phyloP scores from a whole-genome alignment of 441 rosid species.

The Omphalea diandra region DNA sequence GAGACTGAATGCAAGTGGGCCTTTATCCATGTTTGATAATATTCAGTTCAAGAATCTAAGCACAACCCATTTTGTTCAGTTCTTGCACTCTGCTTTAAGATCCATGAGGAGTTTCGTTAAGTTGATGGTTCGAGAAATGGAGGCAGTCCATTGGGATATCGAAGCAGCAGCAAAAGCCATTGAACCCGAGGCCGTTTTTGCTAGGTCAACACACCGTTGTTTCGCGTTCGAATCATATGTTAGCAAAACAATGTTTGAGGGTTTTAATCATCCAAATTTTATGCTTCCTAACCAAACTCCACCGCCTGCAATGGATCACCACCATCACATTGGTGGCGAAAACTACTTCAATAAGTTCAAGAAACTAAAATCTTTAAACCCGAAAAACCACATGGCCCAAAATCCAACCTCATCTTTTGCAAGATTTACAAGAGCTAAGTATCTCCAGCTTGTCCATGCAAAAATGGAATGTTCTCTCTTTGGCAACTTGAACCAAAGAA shows the following conservation, averaged over 20 bases:
- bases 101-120: constrained; percentile 62
- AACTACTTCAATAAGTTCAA: constrained; percentile 57
- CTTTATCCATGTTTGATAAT: constrained; percentile 51
- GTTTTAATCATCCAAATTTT: constrained; percentile 59
- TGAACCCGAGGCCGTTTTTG: constrained; percentile 42
- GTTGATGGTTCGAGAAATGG: constrained; percentile 72
- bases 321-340: constrained; percentile 10
- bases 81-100: constrained; percentile 53
- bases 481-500: constrained; percentile 64
- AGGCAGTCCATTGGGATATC: constrained; percentile 64
- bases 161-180: constrained; percentile 60
- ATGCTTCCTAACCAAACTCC: constrained; percentile 36
- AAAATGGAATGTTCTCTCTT: constrained; percentile 76
- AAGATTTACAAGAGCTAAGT: constrained; percentile 59
- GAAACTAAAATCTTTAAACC: constrained; percentile 49
- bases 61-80: constrained; percentile 45
- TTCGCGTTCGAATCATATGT: constrained; percentile 79
- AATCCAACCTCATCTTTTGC: constrained; percentile 65
- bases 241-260: constrained; percentile 68
- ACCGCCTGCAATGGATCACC: background rate
- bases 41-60: constrained; percentile 47
- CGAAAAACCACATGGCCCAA: constrained; percentile 39
- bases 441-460: constrained; percentile 69
- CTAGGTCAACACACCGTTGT: constrained; percentile 57
- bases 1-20: constrained; percentile 65